phyloP scores from a whole-genome alignment of 2,329 filamentous ascomycete species.

The Verticillium nubilum region DNA sequence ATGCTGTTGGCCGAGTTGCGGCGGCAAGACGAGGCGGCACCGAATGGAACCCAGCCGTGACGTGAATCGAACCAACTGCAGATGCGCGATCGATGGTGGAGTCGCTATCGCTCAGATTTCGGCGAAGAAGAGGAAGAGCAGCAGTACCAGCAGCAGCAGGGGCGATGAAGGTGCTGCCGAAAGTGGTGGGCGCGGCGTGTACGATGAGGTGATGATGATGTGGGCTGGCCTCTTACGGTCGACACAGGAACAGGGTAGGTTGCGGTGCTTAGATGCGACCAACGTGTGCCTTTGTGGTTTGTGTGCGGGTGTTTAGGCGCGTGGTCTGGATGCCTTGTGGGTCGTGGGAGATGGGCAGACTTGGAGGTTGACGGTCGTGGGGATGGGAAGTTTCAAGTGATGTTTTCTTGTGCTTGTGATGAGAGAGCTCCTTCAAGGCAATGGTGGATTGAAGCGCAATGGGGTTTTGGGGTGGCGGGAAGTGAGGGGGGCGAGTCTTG shows the following conservation, averaged over 20 bases:
- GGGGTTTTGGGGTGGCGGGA: no score
- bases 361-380: no score
- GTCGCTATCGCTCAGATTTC: background rate
- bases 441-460: no score
- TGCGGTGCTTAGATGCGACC: background rate
- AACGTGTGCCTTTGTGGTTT: background rate
- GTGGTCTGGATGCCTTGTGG: no score
- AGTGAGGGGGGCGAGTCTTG: no score
- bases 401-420: no score
- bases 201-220: background rate
- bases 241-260: background rate
- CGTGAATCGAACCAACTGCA: background rate
- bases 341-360: no score
- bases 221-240: background rate
- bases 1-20: background rate
- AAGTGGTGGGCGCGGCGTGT: background rate
- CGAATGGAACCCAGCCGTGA: slow-evolving; percentile 1
- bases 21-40: background rate
- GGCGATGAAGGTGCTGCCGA: background rate
- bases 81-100: background rate
- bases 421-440: no score
- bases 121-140: background rate
- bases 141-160: background rate
- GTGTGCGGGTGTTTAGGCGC: background rate
- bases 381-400: no score